Evolutionary conservation across 305 asterid genomes (phyloP).

Genomic region (Euphrasia arctica): DNA sequence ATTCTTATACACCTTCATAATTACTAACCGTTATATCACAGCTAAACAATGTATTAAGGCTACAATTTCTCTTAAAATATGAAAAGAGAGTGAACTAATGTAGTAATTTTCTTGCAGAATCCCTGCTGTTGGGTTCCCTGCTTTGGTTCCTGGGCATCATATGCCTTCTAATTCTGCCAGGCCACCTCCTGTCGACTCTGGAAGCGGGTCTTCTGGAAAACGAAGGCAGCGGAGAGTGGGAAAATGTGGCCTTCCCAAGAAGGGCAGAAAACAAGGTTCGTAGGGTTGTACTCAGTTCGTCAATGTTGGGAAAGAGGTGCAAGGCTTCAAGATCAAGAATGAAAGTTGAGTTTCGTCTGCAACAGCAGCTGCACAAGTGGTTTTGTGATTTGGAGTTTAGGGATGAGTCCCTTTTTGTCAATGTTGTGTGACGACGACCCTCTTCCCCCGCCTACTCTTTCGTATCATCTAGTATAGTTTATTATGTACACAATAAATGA

Average conservation of each 20-base stretch:
- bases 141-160: slow-evolving; percentile 95
- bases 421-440: neutral
- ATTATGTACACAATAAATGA: too few species aligned
- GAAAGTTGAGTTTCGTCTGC: slow-evolving; percentile 28
- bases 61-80: neutral
- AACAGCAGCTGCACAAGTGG: neutral
- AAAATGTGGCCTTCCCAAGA: slow-evolving; percentile 47
- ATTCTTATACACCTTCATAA: neutral
- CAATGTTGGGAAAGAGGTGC: slow-evolving; percentile 70
- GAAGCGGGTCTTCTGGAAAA: slow-evolving; percentile 39
- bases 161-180: slow-evolving; percentile 59
- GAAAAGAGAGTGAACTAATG: neutral
- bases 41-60: neutral
- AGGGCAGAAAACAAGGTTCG: slow-evolving; percentile 38
- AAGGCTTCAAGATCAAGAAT: slow-evolving; percentile 82
- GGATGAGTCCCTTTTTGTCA: neutral
- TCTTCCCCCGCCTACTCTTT: too few species aligned
- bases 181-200: slow-evolving; percentile 43
- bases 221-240: slow-evolving; percentile 39
- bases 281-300: slow-evolving; percentile 27
- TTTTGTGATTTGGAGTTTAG: neutral
- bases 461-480: too few species aligned
- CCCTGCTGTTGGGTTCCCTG: slow-evolving; percentile 99
- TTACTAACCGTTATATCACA: neutral
- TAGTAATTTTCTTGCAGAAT: slow-evolving; percentile 54